Evolutionary conservation across 495 filamentous ascomycete genomes (phyloP), one percentile per base, ranked within the genome.

Genomic region (Annulohypoxylon moriforme): DNA sequence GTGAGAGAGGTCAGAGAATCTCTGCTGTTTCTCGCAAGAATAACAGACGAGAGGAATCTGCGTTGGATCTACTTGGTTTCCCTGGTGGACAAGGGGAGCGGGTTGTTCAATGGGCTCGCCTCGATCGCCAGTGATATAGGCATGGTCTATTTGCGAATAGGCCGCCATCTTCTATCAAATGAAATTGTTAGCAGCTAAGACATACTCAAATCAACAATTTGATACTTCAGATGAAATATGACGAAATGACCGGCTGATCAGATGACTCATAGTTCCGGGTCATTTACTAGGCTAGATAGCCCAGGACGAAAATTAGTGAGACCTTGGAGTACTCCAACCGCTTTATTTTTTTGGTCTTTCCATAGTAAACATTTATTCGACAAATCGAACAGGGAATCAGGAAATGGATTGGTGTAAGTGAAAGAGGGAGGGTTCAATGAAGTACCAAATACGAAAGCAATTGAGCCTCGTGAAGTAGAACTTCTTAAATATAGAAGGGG

Each of bases 1-100:
- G 74, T 97, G 94, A 14, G 94, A 96, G 33, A 93, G 80, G 76
- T 98, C 94, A 57, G 93, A 96, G 80, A 97, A 98, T 40, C 76
- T 82, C 10, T 93, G 92, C 60, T 85, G 87, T 70, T 91, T 91
- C 5, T 90, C 89, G 78, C 94, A 97, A 71, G 95, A 88, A 64
- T 82, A 90, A 86, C 94, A 97, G 69, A 85, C 80, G 27, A 97
- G 87, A 46, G 89, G 86, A 69, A 93, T 86, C 6, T 36, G 38
- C 14, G 22, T 13, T 29, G 25, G 60, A 2, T 65, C 64, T 27
- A 16, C 10, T 40, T 36, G 50, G 34, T 65, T 59, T 27, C 25
- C 10, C 46, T 36, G 50, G 34, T 60, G 40, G 7, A 49, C 9
- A 11, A 58, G 62, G 40, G 64, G 66, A 50, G 72, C 68, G 9